Percentiles rank a stretch among this genome's conserved stretches.
phyloP scores from a whole-genome alignment of 169 alveolate genomes.

The Perkinsus chesapeaki region DNA sequence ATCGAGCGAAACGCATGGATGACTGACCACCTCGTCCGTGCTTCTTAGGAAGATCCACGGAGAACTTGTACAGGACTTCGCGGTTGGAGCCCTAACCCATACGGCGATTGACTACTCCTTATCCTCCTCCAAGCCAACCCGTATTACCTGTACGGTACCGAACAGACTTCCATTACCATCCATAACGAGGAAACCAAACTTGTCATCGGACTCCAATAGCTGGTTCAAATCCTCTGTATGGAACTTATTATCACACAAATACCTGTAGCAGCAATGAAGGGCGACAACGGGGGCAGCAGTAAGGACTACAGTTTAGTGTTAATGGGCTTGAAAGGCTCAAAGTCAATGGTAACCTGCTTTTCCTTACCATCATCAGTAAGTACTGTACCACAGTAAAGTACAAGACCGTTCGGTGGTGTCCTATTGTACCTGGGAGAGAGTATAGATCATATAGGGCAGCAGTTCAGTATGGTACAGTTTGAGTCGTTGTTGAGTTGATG shows the following conservation, averaged over 20 bases:
- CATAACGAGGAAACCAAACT: slow-evolving; percentile 94
- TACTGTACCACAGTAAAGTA: slow-evolving; percentile 93
- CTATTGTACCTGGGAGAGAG: slow-evolving; percentile 65
- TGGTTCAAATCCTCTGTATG: slow-evolving; percentile 75
- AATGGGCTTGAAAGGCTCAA: slow-evolving; percentile 97
- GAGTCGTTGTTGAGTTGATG: slow-evolving; percentile 91
- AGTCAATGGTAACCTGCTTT: slow-evolving; percentile 87
- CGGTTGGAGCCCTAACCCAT: slow-evolving; percentile 2
- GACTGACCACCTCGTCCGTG: slow-evolving; percentile 99
- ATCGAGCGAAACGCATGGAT: slow-evolving; percentile 98
- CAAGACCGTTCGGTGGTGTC: slow-evolving; percentile 97
- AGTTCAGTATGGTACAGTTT: background rate
- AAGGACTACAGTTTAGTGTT: slow-evolving; percentile 71
- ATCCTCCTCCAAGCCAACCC: slow-evolving; percentile 62
- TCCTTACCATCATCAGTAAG: slow-evolving; percentile 91
- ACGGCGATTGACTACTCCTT: background rate
- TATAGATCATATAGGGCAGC: background rate
- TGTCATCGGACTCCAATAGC: slow-evolving; percentile 83
- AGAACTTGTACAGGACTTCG: slow-evolving; percentile 77
- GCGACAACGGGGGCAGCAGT: background rate
- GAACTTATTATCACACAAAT: slow-evolving; percentile 92
- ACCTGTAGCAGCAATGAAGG: slow-evolving; percentile 13
- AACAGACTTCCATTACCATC: slow-evolving; percentile 96
- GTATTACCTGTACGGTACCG: slow-evolving; percentile 89
- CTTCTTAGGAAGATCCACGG: slow-evolving; percentile 96